phyloP scores from a whole-genome alignment of 2,329 filamentous ascomycete species.

The Pseudonectria foliicola region DNA sequence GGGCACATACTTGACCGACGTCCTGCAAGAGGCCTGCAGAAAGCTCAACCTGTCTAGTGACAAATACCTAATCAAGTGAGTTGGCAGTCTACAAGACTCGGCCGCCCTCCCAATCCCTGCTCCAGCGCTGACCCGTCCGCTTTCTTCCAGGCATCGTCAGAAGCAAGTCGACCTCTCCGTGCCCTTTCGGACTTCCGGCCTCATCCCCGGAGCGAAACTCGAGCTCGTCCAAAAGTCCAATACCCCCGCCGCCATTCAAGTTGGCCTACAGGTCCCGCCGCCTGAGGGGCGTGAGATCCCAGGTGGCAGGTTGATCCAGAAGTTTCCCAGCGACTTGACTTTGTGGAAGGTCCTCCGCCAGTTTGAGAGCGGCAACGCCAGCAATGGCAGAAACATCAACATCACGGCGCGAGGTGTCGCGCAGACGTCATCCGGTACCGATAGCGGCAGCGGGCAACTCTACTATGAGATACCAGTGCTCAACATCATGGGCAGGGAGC shows the following conservation, averaged over 20 bases:
- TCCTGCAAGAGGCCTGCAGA: constrained; percentile 78
- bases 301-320: constrained; percentile 67
- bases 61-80: constrained; percentile 75
- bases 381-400: constrained; percentile 57
- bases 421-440: constrained; percentile 45
- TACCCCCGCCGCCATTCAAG: constrained; percentile 75
- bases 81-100: neutral
- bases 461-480: constrained; percentile 84
- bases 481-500: constrained; percentile 73
- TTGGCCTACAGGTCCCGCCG: constrained; percentile 79
- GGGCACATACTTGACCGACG: constrained; percentile 72
- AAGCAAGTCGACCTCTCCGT: constrained; percentile 80
- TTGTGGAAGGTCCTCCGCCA: constrained; percentile 86
- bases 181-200: constrained; percentile 74
- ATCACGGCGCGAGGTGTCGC: constrained; percentile 79
- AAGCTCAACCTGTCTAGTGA: constrained; percentile 69
- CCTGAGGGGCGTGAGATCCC: constrained; percentile 57
- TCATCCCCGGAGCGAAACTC: constrained; percentile 80
- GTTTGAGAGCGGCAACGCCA: constrained; percentile 73
- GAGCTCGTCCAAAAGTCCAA: constrained; percentile 84
- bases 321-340: constrained; percentile 80
- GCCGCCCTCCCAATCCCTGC: neutral
- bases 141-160: constrained; percentile 61
- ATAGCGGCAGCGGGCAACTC: constrained; percentile 62
- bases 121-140: constrained; percentile 2